Percentiles rank a stretch among this genome's conserved stretches.
phyloP scores from a whole-genome alignment of 345 rosid genomes.

The Boechera divaricarpa region DNA sequence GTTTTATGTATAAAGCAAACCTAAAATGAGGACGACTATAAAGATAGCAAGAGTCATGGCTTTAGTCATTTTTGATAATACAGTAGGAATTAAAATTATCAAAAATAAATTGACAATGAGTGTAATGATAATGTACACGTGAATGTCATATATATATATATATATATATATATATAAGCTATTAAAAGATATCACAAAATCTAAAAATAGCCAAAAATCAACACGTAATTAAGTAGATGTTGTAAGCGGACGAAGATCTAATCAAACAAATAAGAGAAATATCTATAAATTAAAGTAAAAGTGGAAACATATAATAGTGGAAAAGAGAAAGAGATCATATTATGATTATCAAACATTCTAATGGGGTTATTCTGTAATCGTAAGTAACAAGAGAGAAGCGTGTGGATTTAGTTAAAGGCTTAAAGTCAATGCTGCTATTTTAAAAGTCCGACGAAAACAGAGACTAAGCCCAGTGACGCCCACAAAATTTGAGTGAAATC shows the following conservation, averaged over 20 bases:
- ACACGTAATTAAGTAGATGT: background rate
- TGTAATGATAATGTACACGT: background rate
- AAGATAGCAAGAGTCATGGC: background rate
- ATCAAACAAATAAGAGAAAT: too few relatives aligned
- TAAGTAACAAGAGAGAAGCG: too few relatives aligned
- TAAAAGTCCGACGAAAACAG: background rate
- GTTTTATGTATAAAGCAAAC: constrained; percentile 8
- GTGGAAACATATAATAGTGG: background rate
- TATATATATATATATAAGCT: background rate
- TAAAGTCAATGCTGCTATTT: background rate
- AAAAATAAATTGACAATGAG: background rate
- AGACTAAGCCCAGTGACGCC: constrained; percentile 34
- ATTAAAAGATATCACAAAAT: background rate
- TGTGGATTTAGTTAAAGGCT: background rate
- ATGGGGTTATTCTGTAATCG: too few relatives aligned
- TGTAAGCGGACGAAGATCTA: background rate
- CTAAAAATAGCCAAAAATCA: background rate
- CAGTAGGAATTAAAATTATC: background rate
- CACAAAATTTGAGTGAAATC: background rate
- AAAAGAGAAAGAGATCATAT: too few relatives aligned
- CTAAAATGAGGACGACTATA: constrained; percentile 20
- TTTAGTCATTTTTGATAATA: constrained; percentile 18
- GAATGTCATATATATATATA: constrained; percentile 1
- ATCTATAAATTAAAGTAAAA: too few relatives aligned
- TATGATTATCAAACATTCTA: too few relatives aligned